phyloP scores from a whole-genome alignment of 148 eudicot species.

The Nepenthes mirabilis region DNA sequence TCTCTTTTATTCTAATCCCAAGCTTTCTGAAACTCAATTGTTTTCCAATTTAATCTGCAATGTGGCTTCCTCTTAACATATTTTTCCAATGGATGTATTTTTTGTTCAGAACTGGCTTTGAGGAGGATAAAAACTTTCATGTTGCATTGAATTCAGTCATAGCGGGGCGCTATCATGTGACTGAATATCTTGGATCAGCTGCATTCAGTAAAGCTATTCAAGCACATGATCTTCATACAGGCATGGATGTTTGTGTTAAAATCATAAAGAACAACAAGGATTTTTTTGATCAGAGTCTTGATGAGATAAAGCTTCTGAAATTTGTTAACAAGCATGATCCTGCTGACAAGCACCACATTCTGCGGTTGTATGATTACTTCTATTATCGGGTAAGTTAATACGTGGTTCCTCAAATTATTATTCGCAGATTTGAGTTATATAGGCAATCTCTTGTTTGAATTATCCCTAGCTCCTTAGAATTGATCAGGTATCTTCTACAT shows the following conservation, averaged over 20 bases:
- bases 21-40: too few species aligned
- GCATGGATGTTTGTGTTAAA: constrained; percentile 98
- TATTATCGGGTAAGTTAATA: constrained; percentile 77
- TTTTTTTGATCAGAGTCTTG: constrained; percentile 99
- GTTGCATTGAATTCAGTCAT: constrained; percentile 83
- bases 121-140: constrained; percentile 95
- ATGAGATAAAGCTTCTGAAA: constrained; percentile 96
- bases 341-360: constrained; percentile 82
- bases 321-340: constrained; percentile 93
- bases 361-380: constrained; percentile 89
- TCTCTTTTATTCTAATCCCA: too few species aligned
- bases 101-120: constrained; percentile 66
- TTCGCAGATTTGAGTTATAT: background rate
- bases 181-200: constrained; percentile 96
- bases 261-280: constrained; percentile 96
- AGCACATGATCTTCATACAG: constrained; percentile 95
- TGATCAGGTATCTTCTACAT: background rate
- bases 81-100: background rate
- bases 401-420: background rate
- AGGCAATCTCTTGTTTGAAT: background rate
- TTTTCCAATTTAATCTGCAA: too few species aligned
- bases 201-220: constrained; percentile 99
- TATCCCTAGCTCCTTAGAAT: background rate
- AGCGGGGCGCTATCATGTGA: constrained; percentile 97
- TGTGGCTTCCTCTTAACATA: background rate